Base-by-base conservation (phyloP, 2,329 filamentous ascomycete genomes). In the Pestalotiopsis sp. region DNA sequence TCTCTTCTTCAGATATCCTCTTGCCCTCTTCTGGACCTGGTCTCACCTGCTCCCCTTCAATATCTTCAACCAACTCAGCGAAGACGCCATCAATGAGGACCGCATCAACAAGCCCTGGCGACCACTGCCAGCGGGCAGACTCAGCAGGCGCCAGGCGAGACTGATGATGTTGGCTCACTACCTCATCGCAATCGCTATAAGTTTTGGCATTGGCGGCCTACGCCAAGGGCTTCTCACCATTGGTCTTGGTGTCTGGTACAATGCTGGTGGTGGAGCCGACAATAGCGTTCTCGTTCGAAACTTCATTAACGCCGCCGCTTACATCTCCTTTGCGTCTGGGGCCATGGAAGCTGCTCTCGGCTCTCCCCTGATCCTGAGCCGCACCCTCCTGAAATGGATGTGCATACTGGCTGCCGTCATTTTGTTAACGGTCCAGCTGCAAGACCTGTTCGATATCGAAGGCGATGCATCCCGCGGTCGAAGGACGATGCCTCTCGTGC, bases 71-170 rank as follows among this genome's bases (percentile, higher is more conserved):
- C 57, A 59, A 23, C 23, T 23, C 13, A 59, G 57, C 11, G 12
- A 36, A n/a, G 57, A 27, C 17, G 57, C 57, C 59, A 62, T 62
- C 27, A 27, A 3, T 17, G 59, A 62, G n/a, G 59, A 62, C n/a
- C n/a, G 59, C 4, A 39, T 62, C n/a, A 41, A 62, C 36, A 62
- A 62, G n/a, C 59, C 59, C n/a, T 62, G 59, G 59, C 27, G 59
- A 13, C 59, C 59, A 17, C n/a, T 62, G 59, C 59, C 59, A 3
- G 7, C 27, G 4, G 59, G 59, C 11, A 14, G 59, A 62, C n/a
- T 62, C 14, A 14, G 11, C 27, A 36, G 27, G 31, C 27, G 11
- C 9, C n/a, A 36, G 5, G 59, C 27, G 3, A 38, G 36, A 23
- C 7, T 38, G 1, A 62, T 39, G 36, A 62, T 62, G 59, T 14